Evolutionary conservation across 2,329 filamentous ascomycete species (phyloP), one percentile per base, ranked within the genome.

Genomic region (Fusarium continuum): DNA sequence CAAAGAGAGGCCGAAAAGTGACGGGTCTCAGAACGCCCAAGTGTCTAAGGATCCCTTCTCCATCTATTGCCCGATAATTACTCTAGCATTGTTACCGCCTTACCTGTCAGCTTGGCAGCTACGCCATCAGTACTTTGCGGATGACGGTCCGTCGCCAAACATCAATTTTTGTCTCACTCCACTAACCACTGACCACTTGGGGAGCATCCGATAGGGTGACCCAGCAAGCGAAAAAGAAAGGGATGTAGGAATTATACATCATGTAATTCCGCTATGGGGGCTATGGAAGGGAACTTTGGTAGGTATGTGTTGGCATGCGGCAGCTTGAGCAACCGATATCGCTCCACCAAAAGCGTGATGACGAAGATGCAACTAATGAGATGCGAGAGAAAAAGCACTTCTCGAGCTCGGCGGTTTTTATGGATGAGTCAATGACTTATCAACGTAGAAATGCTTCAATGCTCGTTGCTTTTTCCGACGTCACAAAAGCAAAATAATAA

Each of bases 401-500:
- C 20, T 34, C 14, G 16, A 35, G 34, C 41, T 50, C 31, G 31
- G 38, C 7, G 19, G 20, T 19, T 9, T 16, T 40, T 16, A 11
- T 20, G 28, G 14, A 4, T 14, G 6, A 19, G 6, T 31, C 17
- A 26, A 39, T 20, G 28, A 35, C n/a, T 43, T 32, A 20, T 44
- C 19, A 32, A 31, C 31, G 20, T 8, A 53, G 31, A 44, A 46
- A 48, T 19, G 20, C 40, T 31, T 47, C 49, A 19, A 57, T 40
- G 14, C 44, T 61, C 29, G 51, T 55, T 49, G 31, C 48, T 41
- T 60, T 64, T 47, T 55, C 32, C 22, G 61, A 50, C n/a, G 67
- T 74, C 4, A 70, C 70, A 65, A 78, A 76, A 28, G 76, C 73
- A 43, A 70, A 68, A 50, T 75, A 68, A 50, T 75, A 76, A 55